These are phyloP conservation scores for Wickerhamiella parazyma DNA, from an alignment of 805 yeast species.

Conservation along the genomic window DNA sequence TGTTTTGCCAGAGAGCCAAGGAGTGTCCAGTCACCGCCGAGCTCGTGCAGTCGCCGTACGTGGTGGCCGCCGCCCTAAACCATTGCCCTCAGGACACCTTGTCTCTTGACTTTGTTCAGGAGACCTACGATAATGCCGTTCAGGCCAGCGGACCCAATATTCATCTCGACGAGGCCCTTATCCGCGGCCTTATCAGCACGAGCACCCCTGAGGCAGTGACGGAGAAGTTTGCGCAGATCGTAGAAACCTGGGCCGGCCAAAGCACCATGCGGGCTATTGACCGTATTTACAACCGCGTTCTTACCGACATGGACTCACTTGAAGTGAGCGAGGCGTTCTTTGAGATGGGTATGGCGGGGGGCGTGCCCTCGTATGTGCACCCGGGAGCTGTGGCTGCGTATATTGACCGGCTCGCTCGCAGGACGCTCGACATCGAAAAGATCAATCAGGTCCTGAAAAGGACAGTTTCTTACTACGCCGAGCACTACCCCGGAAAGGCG, in stretches of 20 bases:
- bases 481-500: constrained; percentile 1
- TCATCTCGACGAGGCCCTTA: constrained; percentile 19
- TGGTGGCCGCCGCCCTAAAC: constrained; percentile 18
- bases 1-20: constrained; percentile 8
- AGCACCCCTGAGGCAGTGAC: constrained; percentile 15
- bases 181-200: constrained; percentile 14
- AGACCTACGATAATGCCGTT: constrained; percentile 15
- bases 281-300: constrained; percentile 19
- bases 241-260: constrained; percentile 12
- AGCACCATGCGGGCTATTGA: constrained; percentile 12
- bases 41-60: constrained; percentile 16
- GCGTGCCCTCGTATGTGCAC: constrained; percentile 14
- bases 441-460: constrained; percentile 12
- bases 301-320: constrained; percentile 15
- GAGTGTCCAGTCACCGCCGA: constrained; percentile 2
- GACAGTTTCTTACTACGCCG: constrained; percentile 10
- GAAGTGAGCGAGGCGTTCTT: constrained; percentile 15
- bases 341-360: constrained; percentile 13
- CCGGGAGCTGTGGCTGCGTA: constrained; percentile 20
- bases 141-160: constrained; percentile 15
- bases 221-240: constrained; percentile 16
- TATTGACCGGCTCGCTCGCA: constrained; percentile 10
- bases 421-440: constrained; percentile 9
- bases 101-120: constrained; percentile 17
- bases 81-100: constrained; percentile 17